Conservation (phyloP, 208 protist genomes). For the Trypanosoma vivax region DNA sequence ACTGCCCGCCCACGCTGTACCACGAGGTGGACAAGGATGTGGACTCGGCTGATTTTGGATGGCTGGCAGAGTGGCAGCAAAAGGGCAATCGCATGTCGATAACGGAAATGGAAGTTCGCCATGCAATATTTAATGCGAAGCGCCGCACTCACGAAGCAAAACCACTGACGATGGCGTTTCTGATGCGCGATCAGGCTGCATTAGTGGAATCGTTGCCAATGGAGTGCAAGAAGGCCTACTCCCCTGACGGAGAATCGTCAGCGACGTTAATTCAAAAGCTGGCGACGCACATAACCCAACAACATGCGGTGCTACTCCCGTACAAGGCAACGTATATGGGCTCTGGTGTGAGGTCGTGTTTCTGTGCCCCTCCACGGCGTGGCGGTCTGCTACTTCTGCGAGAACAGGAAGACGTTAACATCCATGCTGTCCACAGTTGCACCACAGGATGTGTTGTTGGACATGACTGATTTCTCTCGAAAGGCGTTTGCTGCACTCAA, state of each 20-base stretch:
- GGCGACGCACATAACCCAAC: slow-evolving; percentile 19
- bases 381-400: not conserved
- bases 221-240: slow-evolving; percentile 43
- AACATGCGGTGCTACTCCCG: slow-evolving; percentile 27
- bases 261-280: slow-evolving; percentile 31
- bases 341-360: not conserved
- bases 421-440: not conserved
- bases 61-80: slow-evolving; percentile 37
- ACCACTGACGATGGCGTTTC: slow-evolving; percentile 61
- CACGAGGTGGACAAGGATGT: slow-evolving; percentile 74
- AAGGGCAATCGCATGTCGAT: slow-evolving; percentile 60
- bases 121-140: slow-evolving; percentile 66
- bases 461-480: slow-evolving; percentile 64
- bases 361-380: not conserved
- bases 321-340: slow-evolving; percentile 44
- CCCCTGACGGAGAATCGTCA: slow-evolving; percentile 34
- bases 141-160: slow-evolving; percentile 20
- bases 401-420: not conserved
- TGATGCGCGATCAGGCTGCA: slow-evolving; percentile 39
- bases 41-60: slow-evolving; percentile 51
- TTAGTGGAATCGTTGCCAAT: slow-evolving; percentile 36
- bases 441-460: slow-evolving; percentile 34
- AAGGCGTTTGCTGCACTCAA: slow-evolving; percentile 55
- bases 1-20: slow-evolving; percentile 56
- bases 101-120: slow-evolving; percentile 93